Conservation (phyloP, 805 yeast genomes). For the Myxozyma geophila region DNA sequence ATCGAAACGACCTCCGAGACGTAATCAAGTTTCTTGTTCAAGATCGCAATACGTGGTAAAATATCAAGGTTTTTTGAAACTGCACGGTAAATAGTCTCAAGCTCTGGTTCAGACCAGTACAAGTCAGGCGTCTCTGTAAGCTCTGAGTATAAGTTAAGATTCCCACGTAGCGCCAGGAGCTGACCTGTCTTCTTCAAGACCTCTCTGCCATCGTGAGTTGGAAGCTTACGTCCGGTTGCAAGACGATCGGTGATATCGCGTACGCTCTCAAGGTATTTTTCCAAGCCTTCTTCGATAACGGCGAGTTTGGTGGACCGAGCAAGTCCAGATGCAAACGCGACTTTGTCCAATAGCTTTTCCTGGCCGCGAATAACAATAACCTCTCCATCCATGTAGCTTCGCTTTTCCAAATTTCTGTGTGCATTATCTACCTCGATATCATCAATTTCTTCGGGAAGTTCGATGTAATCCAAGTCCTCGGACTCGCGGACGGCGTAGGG, state of each 20-base stretch:
- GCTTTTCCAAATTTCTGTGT: constrained; percentile 18
- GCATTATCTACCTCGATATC: background rate
- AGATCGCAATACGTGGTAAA: constrained; percentile 71
- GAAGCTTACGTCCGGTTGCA: constrained; percentile 61
- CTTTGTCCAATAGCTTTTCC: constrained; percentile 67
- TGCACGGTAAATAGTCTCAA: constrained; percentile 74
- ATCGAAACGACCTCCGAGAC: constrained; percentile 88
- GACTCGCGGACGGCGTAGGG: constrained; percentile 62
- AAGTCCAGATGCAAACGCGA: constrained; percentile 86
- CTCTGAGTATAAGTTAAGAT: constrained; percentile 82
- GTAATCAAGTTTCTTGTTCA: constrained; percentile 86
- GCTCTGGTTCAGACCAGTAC: constrained; percentile 88
- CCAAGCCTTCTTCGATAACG: constrained; percentile 73
- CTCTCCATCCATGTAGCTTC: constrained; percentile 66
- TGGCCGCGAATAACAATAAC: constrained; percentile 66
- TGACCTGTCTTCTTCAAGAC: constrained; percentile 73
- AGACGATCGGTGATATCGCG: constrained; percentile 66
- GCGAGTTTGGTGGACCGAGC: constrained; percentile 87
- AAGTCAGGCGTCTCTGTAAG: constrained; percentile 90
- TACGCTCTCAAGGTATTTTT: constrained; percentile 66
- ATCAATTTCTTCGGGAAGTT: constrained; percentile 39
- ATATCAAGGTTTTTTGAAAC: constrained; percentile 77
- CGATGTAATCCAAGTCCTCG: constrained; percentile 85
- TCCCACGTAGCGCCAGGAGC: constrained; percentile 75
- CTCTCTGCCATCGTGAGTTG: constrained; percentile 57